Conservation (phyloP, 2,329 filamentous ascomycete species). For the Microcyclospora pomicola region DNA sequence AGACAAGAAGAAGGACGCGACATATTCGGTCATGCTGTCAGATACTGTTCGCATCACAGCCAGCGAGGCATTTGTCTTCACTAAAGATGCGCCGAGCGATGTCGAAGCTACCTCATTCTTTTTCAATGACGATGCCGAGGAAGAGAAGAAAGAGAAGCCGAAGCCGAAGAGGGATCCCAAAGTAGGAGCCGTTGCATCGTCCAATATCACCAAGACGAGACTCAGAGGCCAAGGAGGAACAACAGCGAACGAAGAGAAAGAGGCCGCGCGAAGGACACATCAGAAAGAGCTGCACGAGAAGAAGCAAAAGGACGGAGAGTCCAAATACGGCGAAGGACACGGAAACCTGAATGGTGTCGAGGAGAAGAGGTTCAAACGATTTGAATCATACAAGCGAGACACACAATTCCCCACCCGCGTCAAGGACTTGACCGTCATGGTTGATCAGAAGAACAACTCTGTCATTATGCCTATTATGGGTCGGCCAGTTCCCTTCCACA, state of each 20-base stretch:
- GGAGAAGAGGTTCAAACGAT: conserved; percentile 96
- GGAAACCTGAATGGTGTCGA: conserved; percentile 77
- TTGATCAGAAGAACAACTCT: conserved; percentile 80
- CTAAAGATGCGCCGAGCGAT: conserved; percentile 79
- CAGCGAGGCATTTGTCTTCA: conserved; percentile 73
- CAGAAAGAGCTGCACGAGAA: conserved; percentile 78
- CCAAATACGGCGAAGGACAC: conserved; percentile 72
- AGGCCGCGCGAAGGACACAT: conserved; percentile 75
- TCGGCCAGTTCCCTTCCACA: conserved; percentile 92
- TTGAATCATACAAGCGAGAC: conserved; percentile 97
- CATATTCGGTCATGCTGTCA: conserved; percentile 78
- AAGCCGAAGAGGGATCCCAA: conserved; percentile 76
- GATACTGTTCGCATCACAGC: conserved; percentile 81
- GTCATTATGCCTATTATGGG: conserved; percentile 95
- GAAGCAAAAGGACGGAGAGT: conserved; percentile 80
- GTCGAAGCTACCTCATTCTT: conserved; percentile 95
- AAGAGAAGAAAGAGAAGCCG: conserved; percentile 65
- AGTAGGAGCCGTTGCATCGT: conserved; percentile 76
- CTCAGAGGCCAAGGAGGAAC: conserved; percentile 81
- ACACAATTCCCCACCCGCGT: conserved; percentile 78
- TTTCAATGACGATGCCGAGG: conserved; percentile 92
- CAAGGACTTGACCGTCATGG: conserved; percentile 75
- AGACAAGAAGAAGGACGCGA: conserved; percentile 69
- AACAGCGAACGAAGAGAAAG: conserved; percentile 77
- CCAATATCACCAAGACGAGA: conserved; percentile 90